Base-by-base conservation (phyloP, 75 land plant species). In the Chamaecyparis obtusa region DNA sequence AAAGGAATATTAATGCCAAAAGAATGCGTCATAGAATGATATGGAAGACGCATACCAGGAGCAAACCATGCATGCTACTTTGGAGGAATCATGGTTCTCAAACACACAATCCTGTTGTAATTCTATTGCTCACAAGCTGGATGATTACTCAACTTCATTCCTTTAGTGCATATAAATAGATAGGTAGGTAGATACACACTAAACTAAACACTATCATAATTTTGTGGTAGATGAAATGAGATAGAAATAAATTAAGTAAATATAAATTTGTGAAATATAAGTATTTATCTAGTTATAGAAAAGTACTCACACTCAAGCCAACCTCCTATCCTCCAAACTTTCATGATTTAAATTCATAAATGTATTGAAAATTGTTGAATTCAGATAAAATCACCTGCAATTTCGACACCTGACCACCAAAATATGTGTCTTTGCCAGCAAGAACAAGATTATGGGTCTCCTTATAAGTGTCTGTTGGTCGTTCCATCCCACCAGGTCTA, bases 401-500 rank as follows among this genome's bases (percentile, higher is more conserved):
- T 56, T 92, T 95, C 64, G 99, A 97, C 32, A 97, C 99, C 86
- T 87, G 97, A 56, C 99, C 99, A 71, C 99, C 98, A 91, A 93
- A 94, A 55, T 87, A 87, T 57, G 94, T 92, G 83, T 96, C 98
- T 89, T 91, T 95, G 32, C 79, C 78, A 55, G 94, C 92, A 76
- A 97, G 95, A 36, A 90, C 88, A 77, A 95, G 88, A 85, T 97
- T 97, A 86, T 97, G 99, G 77, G 99, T 96, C 87, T 92, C 93
- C 88, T 97, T 97, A 86, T 85, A 97, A 82, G 95, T 89, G 89
- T 97, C 98, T 44, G 99, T 97, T 9, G 99, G 99, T 48, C 99
- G 87, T 87, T 97, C 99, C 99, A 97, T 97, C 27, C 99, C 99
- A 86, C 99, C 99, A 67, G 99, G 99, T 71, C 99, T 91, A 83